phyloP scores from a whole-genome alignment of 1,284 basidiomycete species.

The Xerocomus amazonicus region DNA sequence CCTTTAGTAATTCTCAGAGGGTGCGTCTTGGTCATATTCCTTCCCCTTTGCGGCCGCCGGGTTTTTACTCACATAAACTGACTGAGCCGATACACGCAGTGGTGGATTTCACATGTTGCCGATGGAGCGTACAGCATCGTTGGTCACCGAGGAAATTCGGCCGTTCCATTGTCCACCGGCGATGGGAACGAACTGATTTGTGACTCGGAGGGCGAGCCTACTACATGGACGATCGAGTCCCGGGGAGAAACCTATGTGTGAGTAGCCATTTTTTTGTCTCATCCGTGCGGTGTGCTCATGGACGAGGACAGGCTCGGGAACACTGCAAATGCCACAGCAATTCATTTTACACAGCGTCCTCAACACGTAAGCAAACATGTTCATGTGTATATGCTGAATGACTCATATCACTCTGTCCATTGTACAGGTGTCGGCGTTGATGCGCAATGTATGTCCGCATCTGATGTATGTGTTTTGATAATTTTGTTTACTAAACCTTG shows the following conservation, averaged over 20 bases:
- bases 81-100: neutral
- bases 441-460: neutral
- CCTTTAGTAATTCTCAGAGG: neutral
- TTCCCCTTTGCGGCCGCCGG: neutral
- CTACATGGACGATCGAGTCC: slow-evolving; percentile 2
- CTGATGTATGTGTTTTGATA: neutral
- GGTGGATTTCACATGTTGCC: neutral
- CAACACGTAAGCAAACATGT: neutral
- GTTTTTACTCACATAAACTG: neutral
- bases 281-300: neutral
- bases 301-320: neutral
- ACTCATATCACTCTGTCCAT: neutral
- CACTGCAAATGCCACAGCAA: neutral
- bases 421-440: neutral
- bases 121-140: slow-evolving; percentile 4
- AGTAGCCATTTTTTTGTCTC: neutral
- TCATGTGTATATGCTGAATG: neutral
- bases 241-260: slow-evolving; percentile 1
- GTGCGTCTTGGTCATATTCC: neutral
- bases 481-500: neutral
- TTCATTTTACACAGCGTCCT: slow-evolving; percentile 1
- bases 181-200: slow-evolving; percentile 1
- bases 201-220: neutral
- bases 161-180: neutral
- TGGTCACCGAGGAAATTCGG: neutral